Conservation (phyloP, 768 basidiomycete species). For the Auricularia auricula-judae region DNA sequence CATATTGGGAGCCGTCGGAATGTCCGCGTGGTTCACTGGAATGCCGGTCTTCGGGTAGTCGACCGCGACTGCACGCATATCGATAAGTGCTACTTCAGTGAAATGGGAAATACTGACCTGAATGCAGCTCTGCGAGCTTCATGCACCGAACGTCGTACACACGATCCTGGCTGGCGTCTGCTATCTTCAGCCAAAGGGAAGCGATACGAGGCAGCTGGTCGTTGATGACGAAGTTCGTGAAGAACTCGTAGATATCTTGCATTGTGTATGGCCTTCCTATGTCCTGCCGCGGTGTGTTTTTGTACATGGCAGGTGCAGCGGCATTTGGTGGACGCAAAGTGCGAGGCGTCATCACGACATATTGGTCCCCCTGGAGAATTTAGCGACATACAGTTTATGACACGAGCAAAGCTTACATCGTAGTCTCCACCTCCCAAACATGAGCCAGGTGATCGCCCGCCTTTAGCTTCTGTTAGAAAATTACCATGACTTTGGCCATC, state of each 20-base stretch:
- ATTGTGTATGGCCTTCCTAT: constrained; percentile 25
- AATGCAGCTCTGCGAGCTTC: constrained; percentile 44
- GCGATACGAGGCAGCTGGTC: constrained; percentile 40
- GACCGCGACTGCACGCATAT: constrained; percentile 29
- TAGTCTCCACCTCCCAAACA: constrained; percentile 63
- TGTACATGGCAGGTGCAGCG: constrained; percentile 36
- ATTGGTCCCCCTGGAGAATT: constrained; percentile 8
- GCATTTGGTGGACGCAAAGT: constrained; percentile 11
- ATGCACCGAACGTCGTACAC: constrained; percentile 45
- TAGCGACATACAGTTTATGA: background rate
- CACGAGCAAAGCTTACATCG: constrained; percentile 40
- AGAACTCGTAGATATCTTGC: constrained; percentile 56
- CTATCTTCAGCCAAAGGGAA: constrained; percentile 52
- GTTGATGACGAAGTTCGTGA: constrained; percentile 56
- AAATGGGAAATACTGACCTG: constrained; percentile 16
- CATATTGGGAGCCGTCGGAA: constrained; percentile 27
- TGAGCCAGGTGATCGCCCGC: constrained; percentile 17
- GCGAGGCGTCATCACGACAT: background rate
- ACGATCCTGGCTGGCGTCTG: constrained; percentile 37
- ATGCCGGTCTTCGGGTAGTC: constrained; percentile 54
- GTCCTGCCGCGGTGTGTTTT: constrained; percentile 14
- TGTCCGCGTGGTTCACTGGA: constrained; percentile 30
- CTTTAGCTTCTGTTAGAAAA: background rate
- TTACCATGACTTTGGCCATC: background rate
- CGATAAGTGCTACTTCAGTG: background rate